Conservation (phyloP, 2,329 filamentous ascomycete species). For the Colletotrichum costaricense region DNA sequence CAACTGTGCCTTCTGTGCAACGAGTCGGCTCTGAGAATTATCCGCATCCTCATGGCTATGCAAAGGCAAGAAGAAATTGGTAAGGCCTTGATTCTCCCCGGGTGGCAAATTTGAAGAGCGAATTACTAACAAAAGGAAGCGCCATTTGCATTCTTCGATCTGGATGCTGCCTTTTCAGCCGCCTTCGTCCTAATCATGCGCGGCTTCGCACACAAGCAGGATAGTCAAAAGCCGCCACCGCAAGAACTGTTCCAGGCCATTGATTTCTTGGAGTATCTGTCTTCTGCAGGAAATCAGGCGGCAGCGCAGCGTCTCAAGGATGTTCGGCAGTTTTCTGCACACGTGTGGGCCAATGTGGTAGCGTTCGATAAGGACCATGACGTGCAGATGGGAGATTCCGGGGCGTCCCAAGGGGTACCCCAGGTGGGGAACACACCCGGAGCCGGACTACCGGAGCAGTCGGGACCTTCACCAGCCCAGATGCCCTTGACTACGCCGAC, state of each 20-base stretch:
- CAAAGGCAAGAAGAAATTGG: constrained; percentile 39
- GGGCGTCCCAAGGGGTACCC: constrained; percentile 27
- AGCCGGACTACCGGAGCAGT: not conserved
- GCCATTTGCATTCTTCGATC: constrained; percentile 42
- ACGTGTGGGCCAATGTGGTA: constrained; percentile 41
- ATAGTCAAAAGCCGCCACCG: constrained; percentile 39
- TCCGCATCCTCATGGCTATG: constrained; percentile 40
- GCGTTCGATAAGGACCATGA: constrained; percentile 30
- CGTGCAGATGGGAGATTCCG: constrained; percentile 36
- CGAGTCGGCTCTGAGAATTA: constrained; percentile 42
- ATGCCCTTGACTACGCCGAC: constrained; percentile 22
- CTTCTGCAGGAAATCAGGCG: constrained; percentile 40
- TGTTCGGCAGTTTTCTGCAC: constrained; percentile 41
- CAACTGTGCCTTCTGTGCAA: constrained; percentile 40
- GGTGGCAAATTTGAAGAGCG: not conserved
- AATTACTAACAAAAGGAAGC: constrained; percentile 23
- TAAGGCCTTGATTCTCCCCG: not conserved
- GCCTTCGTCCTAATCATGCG: constrained; percentile 43
- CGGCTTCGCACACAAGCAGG: constrained; percentile 40
- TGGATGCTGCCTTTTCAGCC: constrained; percentile 43
- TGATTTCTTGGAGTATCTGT: constrained; percentile 40
- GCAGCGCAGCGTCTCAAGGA: constrained; percentile 40
- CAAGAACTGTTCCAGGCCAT: constrained; percentile 40
- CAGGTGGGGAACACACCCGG: not conserved
- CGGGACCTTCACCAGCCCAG: constrained; percentile 4